Percentiles rank a stretch among this genome's conserved stretches.
These are phyloP conservation scores for Diutina pseudorugosa DNA, from an alignment of 1,139 yeast species.

Conservation along the genomic window DNA sequence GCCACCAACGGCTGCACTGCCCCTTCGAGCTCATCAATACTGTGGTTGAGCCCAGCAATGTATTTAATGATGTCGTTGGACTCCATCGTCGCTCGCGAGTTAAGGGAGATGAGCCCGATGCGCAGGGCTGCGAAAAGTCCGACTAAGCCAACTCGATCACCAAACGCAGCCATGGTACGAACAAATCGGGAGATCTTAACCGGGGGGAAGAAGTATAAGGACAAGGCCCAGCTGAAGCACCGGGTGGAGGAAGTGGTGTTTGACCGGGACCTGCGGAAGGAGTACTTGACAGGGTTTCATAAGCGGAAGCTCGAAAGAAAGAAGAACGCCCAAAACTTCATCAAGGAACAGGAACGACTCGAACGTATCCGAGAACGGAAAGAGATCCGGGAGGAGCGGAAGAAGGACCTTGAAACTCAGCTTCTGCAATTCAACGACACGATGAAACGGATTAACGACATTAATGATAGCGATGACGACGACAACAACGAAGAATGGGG, in stretches of 20 bases:
- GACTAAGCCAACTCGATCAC: not conserved
- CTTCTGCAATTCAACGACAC: slow-evolving; percentile 46
- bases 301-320: slow-evolving; percentile 82
- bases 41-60: not conserved
- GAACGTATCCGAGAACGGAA: slow-evolving; percentile 70
- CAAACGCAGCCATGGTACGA: slow-evolving; percentile 9
- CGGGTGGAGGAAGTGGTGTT: slow-evolving; percentile 74
- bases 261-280: slow-evolving; percentile 60
- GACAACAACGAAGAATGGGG: slow-evolving; percentile 18
- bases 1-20: not conserved
- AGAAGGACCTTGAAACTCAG: slow-evolving; percentile 50
- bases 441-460: slow-evolving; percentile 8
- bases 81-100: not conserved
- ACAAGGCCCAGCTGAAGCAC: slow-evolving; percentile 47
- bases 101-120: not conserved
- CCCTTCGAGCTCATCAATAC: not conserved
- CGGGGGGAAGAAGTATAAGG: slow-evolving; percentile 75
- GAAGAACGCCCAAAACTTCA: slow-evolving; percentile 68
- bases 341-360: slow-evolving; percentile 64
- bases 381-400: slow-evolving; percentile 55
- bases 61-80: not conserved
- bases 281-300: slow-evolving; percentile 89
- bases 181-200: slow-evolving; percentile 78
- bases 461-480: slow-evolving; percentile 26
- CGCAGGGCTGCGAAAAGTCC: not conserved